A percentile compares a stretch with the other conserved stretches of the same genome.
phyloP scores from a whole-genome alignment of 1,139 yeast genomes.

The Petasospora fabianii region DNA sequence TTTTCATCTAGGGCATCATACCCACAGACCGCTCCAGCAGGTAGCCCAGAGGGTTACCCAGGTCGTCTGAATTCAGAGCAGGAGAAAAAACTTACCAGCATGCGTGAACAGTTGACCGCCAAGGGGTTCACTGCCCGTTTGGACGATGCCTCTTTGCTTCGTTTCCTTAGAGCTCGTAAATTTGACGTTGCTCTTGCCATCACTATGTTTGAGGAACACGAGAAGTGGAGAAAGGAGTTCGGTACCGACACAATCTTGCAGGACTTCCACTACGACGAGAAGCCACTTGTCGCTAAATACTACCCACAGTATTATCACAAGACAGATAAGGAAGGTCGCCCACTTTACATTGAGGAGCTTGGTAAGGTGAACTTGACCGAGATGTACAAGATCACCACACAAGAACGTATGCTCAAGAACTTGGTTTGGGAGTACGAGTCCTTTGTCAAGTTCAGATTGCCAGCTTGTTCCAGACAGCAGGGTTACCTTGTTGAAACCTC shows the following conservation, averaged over 20 bases:
- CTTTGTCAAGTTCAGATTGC: slow-evolving; percentile 76
- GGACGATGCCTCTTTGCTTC: slow-evolving; percentile 84
- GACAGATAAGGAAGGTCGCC: slow-evolving; percentile 95
- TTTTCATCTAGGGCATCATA: slow-evolving; percentile 39
- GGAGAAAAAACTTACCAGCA: slow-evolving; percentile 50
- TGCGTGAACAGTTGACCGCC: slow-evolving; percentile 55
- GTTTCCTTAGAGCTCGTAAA: slow-evolving; percentile 94
- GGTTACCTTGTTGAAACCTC: slow-evolving; percentile 87
- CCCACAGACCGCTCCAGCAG: slow-evolving; percentile 67
- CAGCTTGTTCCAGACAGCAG: slow-evolving; percentile 87
- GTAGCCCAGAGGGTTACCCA: slow-evolving; percentile 72
- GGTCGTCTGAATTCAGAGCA: slow-evolving; percentile 76
- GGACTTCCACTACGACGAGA: slow-evolving; percentile 88
- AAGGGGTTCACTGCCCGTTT: slow-evolving; percentile 70
- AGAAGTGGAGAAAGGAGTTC: slow-evolving; percentile 83
- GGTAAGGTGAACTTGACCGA: slow-evolving; percentile 86
- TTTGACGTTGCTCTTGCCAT: slow-evolving; percentile 78
- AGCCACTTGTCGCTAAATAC: slow-evolving; percentile 80
- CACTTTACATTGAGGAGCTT: slow-evolving; percentile 89
- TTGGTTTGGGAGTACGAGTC: slow-evolving; percentile 98
- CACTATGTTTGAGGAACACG: slow-evolving; percentile 83
- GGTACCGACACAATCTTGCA: slow-evolving; percentile 83
- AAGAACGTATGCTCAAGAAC: slow-evolving; percentile 94
- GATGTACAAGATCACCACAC: slow-evolving; percentile 90
- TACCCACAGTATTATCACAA: slow-evolving; percentile 98